Evolutionary conservation across 495 filamentous ascomycete species (phyloP), one percentile per base, ranked within the genome.

Genomic region (Physcia stellaris): DNA sequence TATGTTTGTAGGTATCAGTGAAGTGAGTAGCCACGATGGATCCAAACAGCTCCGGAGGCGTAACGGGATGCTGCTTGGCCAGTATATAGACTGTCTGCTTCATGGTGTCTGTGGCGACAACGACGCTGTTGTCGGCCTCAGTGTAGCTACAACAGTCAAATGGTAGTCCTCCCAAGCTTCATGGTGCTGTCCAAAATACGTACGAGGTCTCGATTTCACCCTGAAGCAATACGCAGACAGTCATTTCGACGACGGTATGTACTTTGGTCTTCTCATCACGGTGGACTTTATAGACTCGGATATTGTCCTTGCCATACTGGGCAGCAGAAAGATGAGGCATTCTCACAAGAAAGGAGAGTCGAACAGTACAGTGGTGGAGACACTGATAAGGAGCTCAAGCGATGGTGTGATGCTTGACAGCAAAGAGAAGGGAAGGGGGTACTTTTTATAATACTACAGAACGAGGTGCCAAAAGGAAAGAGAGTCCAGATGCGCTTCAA

Each of bases 71-170:
- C 57, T 93, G 82, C 62, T 94, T 95, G 47, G 90, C 88, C 38
- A 77, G 67, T 71, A 95, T 85, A 63, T 88, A 94, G 64, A 85
- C 77, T 46, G 87, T 94, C 64, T 98, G 94, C 66, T 98, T 98
- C 67, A 94, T 88, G 7, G 86, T 88, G 62, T 98, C 90, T 27
- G 90, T 98, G 36, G 90, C 86, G 28, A 98, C 90, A 18, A 98
- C 71, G 38, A 92, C 83, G 56, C 79, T 83, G 68, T 98, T 98
- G 63, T 98, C 90, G 51, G 85, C 88, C 53, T 73, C 59, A 42
- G 86, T 98, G 68, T 94, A 95, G 37, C 82, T 87, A 48, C 17
- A 26, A 24, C 40, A 24, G 39, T 54, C 39, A 52, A 47, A 29
- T n/a, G n/a, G n/a, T n/a, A n/a, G 11, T 32, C 36, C 11, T 15